Base-by-base conservation (phyloP, 306 rosid genomes). In the Cucurbita argyrosperma region DNA sequence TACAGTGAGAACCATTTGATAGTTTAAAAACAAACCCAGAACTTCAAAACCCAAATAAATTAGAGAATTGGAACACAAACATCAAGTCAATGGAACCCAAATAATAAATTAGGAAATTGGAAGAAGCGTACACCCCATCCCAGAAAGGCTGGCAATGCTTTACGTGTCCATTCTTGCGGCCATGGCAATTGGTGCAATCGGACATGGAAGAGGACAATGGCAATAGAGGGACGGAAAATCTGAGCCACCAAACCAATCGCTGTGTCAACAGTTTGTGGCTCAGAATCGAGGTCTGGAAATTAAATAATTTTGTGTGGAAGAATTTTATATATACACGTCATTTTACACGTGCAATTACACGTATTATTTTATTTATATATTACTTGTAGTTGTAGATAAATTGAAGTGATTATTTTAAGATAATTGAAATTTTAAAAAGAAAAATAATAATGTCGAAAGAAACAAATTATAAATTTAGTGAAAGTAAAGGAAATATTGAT, bases 1-100 rank as follows among this genome's bases (percentile, higher is more conserved):
- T 75, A 81, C 84, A 80, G 65, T 77, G 79, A 82, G 81, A 69
- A 72, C 79, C 75, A 80, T 82, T 68, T 52, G 71, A 78, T 72
- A 74, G 53, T 50, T 40, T 49, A 59, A 62, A 63, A 7, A 40
- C 30, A 60, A 75, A 80, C 51, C 82, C 84, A 58, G 68, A 74
- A 75, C 62, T 21, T 37, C 42, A 40, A 76, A 35, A 35, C 39
- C 78, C 72, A 78, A 50, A 67, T 54, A 78, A 50, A 67, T 54
- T 23, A 49, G 39, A 69, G 15, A 19, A 8, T 68, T 23, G 47
- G 53, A 68, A 47, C 74, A 68, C n/a, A 69, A 47, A 69, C 3
- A 26, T 49, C 21, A 0, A 69, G 53, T 42, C 37, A 64, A 26
- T 26, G 26, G 26, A 26, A 26, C 26, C 26, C 26, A 26, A 26